Conservation (phyloP, 75 land plant genomes). For the Pinus albicaulis region DNA sequence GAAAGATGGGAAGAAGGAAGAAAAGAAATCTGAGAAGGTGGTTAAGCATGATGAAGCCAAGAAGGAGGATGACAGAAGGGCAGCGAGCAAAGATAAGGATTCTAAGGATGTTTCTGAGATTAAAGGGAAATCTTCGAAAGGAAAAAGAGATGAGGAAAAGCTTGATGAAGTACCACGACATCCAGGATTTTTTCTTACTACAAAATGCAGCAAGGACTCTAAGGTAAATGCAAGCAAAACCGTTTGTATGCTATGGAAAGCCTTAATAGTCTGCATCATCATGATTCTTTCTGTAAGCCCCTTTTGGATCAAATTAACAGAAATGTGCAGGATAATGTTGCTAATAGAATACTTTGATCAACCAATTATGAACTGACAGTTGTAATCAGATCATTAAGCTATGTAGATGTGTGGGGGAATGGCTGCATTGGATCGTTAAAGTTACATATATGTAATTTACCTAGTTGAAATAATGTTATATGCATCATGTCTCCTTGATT, state of each 20-base stretch:
- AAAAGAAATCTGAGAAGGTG: neutral
- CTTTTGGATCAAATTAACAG: no score
- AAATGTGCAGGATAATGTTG: no score
- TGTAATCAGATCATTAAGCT: no score
- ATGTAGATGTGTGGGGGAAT: no score
- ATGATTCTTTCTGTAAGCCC: no score
- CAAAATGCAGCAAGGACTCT: slow-evolving; percentile 53
- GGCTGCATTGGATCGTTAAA: no score
- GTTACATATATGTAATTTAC: no score
- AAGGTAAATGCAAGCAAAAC: slow-evolving; percentile 50
- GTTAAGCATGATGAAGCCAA: neutral
- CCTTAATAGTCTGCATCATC: no score
- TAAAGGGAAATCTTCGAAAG: slow-evolving; percentile 28
- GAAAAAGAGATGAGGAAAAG: slow-evolving; percentile 33
- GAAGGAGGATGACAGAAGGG: slow-evolving; percentile 20
- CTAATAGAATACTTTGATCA: no score
- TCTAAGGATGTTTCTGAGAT: slow-evolving; percentile 3
- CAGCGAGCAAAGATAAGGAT: slow-evolving; percentile 20
- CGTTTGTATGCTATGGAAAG: neutral
- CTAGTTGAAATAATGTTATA: no score
- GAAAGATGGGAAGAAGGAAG: slow-evolving; percentile 28
- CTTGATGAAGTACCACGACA: slow-evolving; percentile 57
- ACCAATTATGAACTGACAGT: no score
- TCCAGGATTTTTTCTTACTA: slow-evolving; percentile 82
- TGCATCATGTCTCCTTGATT: neutral